These are phyloP conservation scores for Yamagishiella unicocca DNA, from an alignment of 139 green algal species.

Conservation along the genomic window DNA sequence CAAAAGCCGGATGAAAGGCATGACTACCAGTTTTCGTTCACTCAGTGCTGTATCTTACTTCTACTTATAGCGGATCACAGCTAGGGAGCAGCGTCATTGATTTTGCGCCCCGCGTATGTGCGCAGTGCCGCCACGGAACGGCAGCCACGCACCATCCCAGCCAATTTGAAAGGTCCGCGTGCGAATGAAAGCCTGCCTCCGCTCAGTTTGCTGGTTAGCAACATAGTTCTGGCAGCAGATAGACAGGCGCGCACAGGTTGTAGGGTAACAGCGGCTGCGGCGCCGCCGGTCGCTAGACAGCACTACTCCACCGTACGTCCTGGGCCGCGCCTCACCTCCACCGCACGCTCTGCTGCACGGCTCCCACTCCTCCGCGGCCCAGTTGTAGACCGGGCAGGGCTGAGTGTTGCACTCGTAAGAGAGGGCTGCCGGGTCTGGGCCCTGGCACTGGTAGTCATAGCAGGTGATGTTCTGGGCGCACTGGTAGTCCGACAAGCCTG, in stretches of 20 bases:
- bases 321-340: neutral
- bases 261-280: neutral
- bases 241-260: neutral
- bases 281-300: neutral
- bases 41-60: too few species aligned
- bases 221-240: neutral
- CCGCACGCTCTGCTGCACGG: neutral
- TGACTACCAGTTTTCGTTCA: too few species aligned
- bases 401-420: conserved; percentile 9
- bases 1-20: too few species aligned
- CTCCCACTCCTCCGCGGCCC: neutral
- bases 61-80: too few species aligned
- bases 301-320: neutral
- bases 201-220: too few species aligned
- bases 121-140: too few species aligned
- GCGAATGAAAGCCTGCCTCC: too few species aligned
- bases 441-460: conserved; percentile 15
- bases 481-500: too few species aligned
- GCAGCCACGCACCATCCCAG: too few species aligned
- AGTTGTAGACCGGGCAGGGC: conserved; percentile 8
- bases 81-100: too few species aligned
- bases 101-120: too few species aligned
- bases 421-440: neutral
- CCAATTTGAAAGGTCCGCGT: too few species aligned
- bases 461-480: neutral